Evolutionary conservation across 2,329 filamentous ascomycete species (phyloP).

Genomic region (Aspergillus ustus): DNA sequence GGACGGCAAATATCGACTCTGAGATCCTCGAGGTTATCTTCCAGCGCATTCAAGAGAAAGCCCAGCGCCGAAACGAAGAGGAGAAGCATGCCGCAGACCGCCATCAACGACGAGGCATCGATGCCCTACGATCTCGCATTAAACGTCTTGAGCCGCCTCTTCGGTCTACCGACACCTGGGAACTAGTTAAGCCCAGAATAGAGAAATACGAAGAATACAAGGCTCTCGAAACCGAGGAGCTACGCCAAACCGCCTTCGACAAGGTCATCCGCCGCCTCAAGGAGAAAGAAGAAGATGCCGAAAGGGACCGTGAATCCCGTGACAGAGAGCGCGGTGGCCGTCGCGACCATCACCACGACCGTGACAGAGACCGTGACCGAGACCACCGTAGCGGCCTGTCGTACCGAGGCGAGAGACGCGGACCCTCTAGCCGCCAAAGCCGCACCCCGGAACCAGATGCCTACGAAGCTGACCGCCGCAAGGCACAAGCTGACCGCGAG

Average conservation of each 20-base stretch:
- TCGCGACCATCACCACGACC: slow-evolving; percentile 63
- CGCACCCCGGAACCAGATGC: slow-evolving; percentile 90
- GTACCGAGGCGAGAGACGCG: slow-evolving; percentile 44
- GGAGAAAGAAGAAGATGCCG: slow-evolving; percentile 84
- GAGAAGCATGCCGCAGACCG: slow-evolving; percentile 82
- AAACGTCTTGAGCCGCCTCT: slow-evolving; percentile 91
- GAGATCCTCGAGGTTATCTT: slow-evolving; percentile 82
- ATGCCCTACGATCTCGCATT: slow-evolving; percentile 81
- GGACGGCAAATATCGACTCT: slow-evolving; percentile 83
- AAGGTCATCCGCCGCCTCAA: slow-evolving; percentile 89
- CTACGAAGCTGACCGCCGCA: slow-evolving; percentile 93
- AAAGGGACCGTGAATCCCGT: slow-evolving; percentile 60
- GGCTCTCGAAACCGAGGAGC: slow-evolving; percentile 79
- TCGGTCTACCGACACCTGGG: slow-evolving; percentile 78
- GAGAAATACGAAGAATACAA: slow-evolving; percentile 83
- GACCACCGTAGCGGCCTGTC: slow-evolving; percentile 50
- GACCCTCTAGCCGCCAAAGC: slow-evolving; percentile 64
- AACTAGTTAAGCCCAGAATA: slow-evolving; percentile 79
- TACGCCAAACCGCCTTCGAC: slow-evolving; percentile 82
- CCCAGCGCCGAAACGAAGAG: slow-evolving; percentile 78
- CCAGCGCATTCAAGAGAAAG: slow-evolving; percentile 85
- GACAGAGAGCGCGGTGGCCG: slow-evolving; percentile 50
- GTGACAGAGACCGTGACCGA: slow-evolving; percentile 53
- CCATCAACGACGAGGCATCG: slow-evolving; percentile 80
- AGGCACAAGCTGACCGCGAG: slow-evolving; percentile 91